Evolutionary conservation across 345 rosid species (phyloP), one percentile per base, ranked within the genome.

Genomic region (Eucalyptus globulus): DNA sequence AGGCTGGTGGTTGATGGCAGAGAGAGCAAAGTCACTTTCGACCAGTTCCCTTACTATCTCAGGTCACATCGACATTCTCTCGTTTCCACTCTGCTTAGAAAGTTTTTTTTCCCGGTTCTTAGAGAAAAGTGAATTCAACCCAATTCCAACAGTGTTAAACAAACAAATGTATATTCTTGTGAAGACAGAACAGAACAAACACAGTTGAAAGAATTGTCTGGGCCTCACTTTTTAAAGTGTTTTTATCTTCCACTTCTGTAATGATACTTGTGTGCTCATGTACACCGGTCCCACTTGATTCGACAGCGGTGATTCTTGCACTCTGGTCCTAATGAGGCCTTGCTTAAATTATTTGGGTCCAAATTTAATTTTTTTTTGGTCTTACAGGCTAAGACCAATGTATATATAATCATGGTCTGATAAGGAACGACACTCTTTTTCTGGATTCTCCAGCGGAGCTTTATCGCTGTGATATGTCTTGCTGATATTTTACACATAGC

Each of bases 11-110:
- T 94, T 86, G 96, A 96, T 87, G 96, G 97, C 34, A 94, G 95
- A 90, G 97, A 95, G 58, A 93, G 92, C 92, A 92, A 93, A 45
- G 94, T 95, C 89, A 96, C 96, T 51, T 94, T 95, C 53, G 97
- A 94, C 49, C 90, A 96, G 85, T 95, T 96, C 87, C 97, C 98
- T 31, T 95, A 94, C 90, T 95, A 94, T 88, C 96, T 95, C 88
- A 94, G 97, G 98, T 96, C 85, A 76, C 47, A 40, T 40, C 24
- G 85, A 76, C 85, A 76, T 40, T 76, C 85, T 76, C 85, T 76
- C 47, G 85, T 26, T 76, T 76, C 8, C 9, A 40, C 85, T 76
- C 85, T 76, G 85, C 29, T 76, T 76, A 37, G 29, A 37, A 76
- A 76, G 85, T 37, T 21, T 24, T 56, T 76, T 37, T 40, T 1